phyloP scores from a whole-genome alignment of 495 filamentous ascomycete species.

The Letharia lupina region DNA sequence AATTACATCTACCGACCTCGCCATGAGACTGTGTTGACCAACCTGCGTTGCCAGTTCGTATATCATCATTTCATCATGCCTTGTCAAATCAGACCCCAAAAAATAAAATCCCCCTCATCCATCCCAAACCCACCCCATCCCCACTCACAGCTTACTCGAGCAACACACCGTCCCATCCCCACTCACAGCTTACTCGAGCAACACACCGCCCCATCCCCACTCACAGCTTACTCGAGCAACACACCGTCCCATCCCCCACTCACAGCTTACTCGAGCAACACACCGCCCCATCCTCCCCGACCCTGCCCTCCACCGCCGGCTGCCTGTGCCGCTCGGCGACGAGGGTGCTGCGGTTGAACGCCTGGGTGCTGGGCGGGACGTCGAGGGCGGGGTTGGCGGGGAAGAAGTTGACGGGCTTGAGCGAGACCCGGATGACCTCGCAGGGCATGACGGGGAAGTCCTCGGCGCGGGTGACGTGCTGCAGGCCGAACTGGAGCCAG shows the following conservation, averaged over 20 bases:
- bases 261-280: conserved; percentile 36
- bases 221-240: conserved; percentile 16
- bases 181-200: conserved; percentile 32
- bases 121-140: background rate
- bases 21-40: background rate
- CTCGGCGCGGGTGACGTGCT: conserved; percentile 50
- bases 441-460: conserved; percentile 63
- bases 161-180: background rate
- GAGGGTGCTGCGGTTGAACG: conserved; percentile 41
- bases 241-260: background rate
- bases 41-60: background rate
- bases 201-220: conserved; percentile 33
- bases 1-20: background rate
- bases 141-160: conserved; percentile 17
- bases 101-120: background rate
- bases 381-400: conserved; percentile 65
- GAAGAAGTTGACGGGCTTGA: conserved; percentile 70
- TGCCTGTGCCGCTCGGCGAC: conserved; percentile 32
- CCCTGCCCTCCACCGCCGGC: conserved; percentile 25
- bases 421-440: conserved; percentile 51
- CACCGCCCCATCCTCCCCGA: conserved; percentile 31
- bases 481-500: conserved; percentile 56
- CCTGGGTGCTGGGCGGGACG: conserved; percentile 54
- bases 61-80: background rate
- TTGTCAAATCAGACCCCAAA: background rate